Percentiles rank a stretch among this genome's conserved stretches.
These are phyloP conservation scores for Dendryphion nanum DNA, from an alignment of 2,329 filamentous ascomycete species.

Conservation along the genomic window DNA sequence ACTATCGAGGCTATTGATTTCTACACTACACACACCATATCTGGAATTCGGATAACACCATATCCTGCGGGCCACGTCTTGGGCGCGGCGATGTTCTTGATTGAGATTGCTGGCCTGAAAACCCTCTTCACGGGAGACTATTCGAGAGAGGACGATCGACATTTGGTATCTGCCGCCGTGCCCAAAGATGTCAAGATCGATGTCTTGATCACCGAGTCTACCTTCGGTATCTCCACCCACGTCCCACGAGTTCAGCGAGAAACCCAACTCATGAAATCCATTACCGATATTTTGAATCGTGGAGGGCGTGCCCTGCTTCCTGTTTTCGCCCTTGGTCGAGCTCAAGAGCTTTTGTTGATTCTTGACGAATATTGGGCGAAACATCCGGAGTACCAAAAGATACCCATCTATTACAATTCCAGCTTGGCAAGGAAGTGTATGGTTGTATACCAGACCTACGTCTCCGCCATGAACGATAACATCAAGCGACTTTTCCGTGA, in stretches of 20 bases:
- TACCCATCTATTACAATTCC: constrained; percentile 96
- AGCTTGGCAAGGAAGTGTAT: constrained; percentile 96
- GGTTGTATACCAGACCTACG: constrained; percentile 98
- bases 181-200: constrained; percentile 89
- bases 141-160: constrained; percentile 89
- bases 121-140: constrained; percentile 98
- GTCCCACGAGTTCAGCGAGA: constrained; percentile 89
- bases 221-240: constrained; percentile 93
- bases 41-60: constrained; percentile 92
- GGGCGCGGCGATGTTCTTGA: constrained; percentile 95
- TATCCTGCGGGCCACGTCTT: constrained; percentile 98
- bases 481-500: constrained; percentile 95
- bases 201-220: constrained; percentile 95
- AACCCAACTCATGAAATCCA: constrained; percentile 90
- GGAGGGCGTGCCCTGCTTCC: constrained; percentile 92
- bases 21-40: constrained; percentile 95
- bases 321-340: constrained; percentile 89
- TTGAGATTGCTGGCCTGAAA: constrained; percentile 95
- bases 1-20: constrained; percentile 98
- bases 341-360: constrained; percentile 91
- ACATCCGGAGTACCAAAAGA: constrained; percentile 82
- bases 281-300: constrained; percentile 85
- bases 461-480: constrained; percentile 98
- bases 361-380: constrained; percentile 96
- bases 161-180: constrained; percentile 90